phyloP scores from a whole-genome alignment of 106 monocot species.

The Narthecium ossifragum region DNA sequence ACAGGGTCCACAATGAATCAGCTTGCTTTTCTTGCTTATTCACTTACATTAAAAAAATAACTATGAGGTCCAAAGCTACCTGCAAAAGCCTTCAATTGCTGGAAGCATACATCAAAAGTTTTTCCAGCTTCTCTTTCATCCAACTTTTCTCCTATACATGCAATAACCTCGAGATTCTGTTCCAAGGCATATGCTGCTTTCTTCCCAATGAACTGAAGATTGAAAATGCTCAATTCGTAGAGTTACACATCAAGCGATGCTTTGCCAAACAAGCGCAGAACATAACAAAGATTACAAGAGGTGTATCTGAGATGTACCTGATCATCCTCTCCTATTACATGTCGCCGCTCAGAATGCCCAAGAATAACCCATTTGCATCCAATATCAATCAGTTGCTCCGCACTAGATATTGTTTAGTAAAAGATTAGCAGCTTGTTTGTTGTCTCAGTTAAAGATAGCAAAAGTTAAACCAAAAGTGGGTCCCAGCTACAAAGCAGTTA shows the following conservation, averaged over 20 bases:
- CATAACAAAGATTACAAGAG: neutral
- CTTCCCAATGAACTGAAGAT: slow-evolving; percentile 90
- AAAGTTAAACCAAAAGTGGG: too few relatives aligned
- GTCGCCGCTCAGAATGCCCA: slow-evolving; percentile 94
- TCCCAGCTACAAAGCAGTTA: too few relatives aligned
- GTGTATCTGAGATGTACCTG: slow-evolving; percentile 33
- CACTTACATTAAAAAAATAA: too few relatives aligned
- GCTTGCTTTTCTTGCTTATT: too few relatives aligned
- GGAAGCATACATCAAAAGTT: slow-evolving; percentile 95
- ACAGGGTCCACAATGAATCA: too few relatives aligned
- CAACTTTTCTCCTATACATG: slow-evolving; percentile 92
- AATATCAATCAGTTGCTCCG: slow-evolving; percentile 85
- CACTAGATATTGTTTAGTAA: slow-evolving; percentile 42
- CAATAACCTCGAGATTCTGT: slow-evolving; percentile 85
- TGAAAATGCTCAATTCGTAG: neutral
- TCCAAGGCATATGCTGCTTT: slow-evolving; percentile 98
- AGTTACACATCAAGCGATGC: too few relatives aligned
- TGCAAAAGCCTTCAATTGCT: slow-evolving; percentile 90
- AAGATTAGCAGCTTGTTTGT: too few relatives aligned
- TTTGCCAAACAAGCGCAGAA: neutral
- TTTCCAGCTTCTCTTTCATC: slow-evolving; percentile 98
- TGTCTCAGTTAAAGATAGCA: too few relatives aligned
- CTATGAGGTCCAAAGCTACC: slow-evolving; percentile 23
- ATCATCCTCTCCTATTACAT: slow-evolving; percentile 90
- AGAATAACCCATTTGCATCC: slow-evolving; percentile 98